Evolutionary conservation across 495 filamentous ascomycete species (phyloP).

Genomic region (Penicillium fimorum): DNA sequence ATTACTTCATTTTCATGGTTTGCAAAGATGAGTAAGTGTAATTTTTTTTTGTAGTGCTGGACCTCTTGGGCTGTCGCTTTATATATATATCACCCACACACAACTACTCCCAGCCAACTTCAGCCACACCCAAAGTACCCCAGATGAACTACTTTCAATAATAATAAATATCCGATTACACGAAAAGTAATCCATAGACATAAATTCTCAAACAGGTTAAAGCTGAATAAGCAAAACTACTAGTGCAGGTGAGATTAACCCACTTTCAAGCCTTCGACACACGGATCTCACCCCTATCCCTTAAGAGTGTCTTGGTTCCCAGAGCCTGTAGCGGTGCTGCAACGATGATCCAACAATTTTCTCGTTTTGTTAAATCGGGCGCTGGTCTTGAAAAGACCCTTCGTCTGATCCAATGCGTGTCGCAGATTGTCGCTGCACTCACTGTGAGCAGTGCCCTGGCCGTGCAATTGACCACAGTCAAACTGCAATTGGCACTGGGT

Average conservation of each 20-base stretch:
- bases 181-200: background rate
- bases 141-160: background rate
- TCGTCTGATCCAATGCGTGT: constrained; percentile 56
- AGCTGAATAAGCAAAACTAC: constrained; percentile 22
- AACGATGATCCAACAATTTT: constrained; percentile 30
- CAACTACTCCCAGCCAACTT: background rate
- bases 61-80: background rate
- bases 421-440: constrained; percentile 48
- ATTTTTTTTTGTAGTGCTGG: background rate
- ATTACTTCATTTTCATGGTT: background rate
- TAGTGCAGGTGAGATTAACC: background rate
- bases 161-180: no score
- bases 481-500: constrained; percentile 38
- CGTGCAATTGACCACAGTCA: constrained; percentile 29
- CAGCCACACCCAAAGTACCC: background rate
- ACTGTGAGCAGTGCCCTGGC: constrained; percentile 26
- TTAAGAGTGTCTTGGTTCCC: background rate
- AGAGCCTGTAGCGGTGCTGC: background rate
- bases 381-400: constrained; percentile 61
- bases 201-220: background rate
- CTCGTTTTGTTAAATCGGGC: constrained; percentile 36
- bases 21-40: background rate
- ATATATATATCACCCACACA: background rate
- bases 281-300: constrained; percentile 1
- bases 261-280: constrained; percentile 12